A percentile compares a stretch with the other conserved stretches of the same genome.
These are phyloP conservation scores for Pleurotus tuoliensis DNA, from an alignment of 768 basidiomycete genomes.

Conservation along the genomic window DNA sequence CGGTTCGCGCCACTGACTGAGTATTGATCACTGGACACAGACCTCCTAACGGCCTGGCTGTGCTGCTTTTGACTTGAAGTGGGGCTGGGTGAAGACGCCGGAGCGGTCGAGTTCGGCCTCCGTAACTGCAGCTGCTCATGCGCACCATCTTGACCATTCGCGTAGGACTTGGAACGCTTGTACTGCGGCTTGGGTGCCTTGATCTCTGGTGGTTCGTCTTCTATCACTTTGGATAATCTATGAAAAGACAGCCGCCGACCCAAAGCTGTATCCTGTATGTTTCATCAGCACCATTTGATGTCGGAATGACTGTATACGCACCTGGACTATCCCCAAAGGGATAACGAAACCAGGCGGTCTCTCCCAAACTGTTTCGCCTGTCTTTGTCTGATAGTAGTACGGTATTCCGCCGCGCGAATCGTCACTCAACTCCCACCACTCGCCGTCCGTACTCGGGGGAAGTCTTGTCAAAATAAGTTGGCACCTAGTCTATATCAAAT, in stretches of 20 bases:
- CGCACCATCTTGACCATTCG: constrained; percentile 26
- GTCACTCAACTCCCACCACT: constrained; percentile 95
- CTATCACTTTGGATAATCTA: constrained; percentile 32
- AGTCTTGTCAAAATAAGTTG: constrained; percentile 47
- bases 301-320: constrained; percentile 22
- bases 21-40: constrained; percentile 22
- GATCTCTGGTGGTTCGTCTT: constrained; percentile 4
- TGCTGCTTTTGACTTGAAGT: constrained; percentile 13
- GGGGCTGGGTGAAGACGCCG: background rate
- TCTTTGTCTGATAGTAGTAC: constrained; percentile 94
- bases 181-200: constrained; percentile 11
- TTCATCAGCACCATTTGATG: constrained; percentile 7
- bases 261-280: constrained; percentile 60
- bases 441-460: constrained; percentile 79
- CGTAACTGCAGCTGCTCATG: constrained; percentile 12
- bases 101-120: constrained; percentile 1
- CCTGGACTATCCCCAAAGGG: constrained; percentile 85
- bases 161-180: constrained; percentile 34
- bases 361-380: constrained; percentile 90
- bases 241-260: constrained; percentile 63
- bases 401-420: constrained; percentile 78
- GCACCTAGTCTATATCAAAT: constrained; percentile 14
- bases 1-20: constrained; percentile 2
- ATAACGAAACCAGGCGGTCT: constrained; percentile 89
- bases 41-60: constrained; percentile 22